Conservation (phyloP, 176 grass and related monocot species). For the Triticum dicoccoides region DNA sequence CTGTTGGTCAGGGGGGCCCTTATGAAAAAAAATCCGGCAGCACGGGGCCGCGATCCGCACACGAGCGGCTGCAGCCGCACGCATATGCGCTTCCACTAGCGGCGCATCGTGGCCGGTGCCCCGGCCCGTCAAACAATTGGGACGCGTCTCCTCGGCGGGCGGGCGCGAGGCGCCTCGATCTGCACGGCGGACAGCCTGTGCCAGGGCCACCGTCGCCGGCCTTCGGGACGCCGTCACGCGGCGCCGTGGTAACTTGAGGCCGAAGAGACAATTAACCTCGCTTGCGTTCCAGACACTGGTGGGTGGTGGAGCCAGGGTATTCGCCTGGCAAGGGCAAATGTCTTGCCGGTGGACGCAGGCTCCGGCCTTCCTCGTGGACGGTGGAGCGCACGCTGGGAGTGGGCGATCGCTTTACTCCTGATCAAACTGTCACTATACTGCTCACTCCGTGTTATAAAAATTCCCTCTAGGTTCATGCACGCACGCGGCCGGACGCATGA, state of each 20-base stretch:
- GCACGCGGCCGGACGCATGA: neutral
- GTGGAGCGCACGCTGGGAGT: neutral
- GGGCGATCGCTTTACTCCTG: neutral
- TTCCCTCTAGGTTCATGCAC: neutral
- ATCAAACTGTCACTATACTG: neutral
- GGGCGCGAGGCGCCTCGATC: constrained; percentile 37
- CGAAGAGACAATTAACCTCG: neutral
- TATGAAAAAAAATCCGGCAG: neutral
- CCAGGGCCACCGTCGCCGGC: neutral
- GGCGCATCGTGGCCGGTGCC: constrained; percentile 20
- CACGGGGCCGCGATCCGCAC: constrained; percentile 19
- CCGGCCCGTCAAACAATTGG: constrained; percentile 17
- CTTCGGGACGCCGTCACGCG: neutral
- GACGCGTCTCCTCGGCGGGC: constrained; percentile 32
- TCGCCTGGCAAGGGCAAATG: neutral
- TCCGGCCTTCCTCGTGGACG: neutral
- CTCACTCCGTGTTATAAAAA: neutral
- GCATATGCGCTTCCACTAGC: constrained; percentile 9
- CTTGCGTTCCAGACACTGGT: neutral
- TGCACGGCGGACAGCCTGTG: constrained; percentile 38
- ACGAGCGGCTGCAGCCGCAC: neutral
- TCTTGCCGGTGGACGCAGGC: neutral
- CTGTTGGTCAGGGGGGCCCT: too few species aligned
- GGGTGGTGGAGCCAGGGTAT: neutral
- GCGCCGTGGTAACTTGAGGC: neutral